phyloP scores from a whole-genome alignment of 495 filamentous ascomycete species.

The Filosporella fistucella region DNA sequence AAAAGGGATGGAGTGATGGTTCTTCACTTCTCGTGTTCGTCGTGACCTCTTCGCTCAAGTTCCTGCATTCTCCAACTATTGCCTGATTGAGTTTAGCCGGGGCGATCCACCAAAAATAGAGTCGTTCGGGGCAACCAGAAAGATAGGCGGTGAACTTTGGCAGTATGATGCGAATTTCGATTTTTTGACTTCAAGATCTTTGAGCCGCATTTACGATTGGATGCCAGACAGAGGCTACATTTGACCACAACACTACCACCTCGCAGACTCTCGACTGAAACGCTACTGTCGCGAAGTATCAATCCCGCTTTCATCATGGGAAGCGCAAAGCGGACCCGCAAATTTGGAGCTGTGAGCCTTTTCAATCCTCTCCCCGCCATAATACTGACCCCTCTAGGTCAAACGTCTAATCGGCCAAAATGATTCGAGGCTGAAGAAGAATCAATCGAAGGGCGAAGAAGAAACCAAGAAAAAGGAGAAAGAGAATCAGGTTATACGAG shows the following conservation, averaged over 20 bases:
- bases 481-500: constrained; percentile 52
- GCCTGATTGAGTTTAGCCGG: no score
- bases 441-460: constrained; percentile 46
- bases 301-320: constrained; percentile 58
- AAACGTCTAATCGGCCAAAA: constrained; percentile 59
- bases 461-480: constrained; percentile 50
- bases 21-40: no score
- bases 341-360: constrained; percentile 50
- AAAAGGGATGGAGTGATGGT: no score
- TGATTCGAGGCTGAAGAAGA: constrained; percentile 57
- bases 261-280: no score
- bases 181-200: neutral
- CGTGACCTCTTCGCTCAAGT: no score
- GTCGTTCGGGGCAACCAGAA: constrained; percentile 11
- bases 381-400: constrained; percentile 33
- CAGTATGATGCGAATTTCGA: constrained; percentile 6
- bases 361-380: no score
- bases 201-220: neutral
- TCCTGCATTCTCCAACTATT: no score
- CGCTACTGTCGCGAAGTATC: no score
- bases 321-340: constrained; percentile 58
- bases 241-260: neutral
- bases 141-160: neutral
- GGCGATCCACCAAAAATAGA: no score
- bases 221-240: neutral